phyloP scores from a whole-genome alignment of 768 basidiomycete species.

The Mrakia blollopis region DNA sequence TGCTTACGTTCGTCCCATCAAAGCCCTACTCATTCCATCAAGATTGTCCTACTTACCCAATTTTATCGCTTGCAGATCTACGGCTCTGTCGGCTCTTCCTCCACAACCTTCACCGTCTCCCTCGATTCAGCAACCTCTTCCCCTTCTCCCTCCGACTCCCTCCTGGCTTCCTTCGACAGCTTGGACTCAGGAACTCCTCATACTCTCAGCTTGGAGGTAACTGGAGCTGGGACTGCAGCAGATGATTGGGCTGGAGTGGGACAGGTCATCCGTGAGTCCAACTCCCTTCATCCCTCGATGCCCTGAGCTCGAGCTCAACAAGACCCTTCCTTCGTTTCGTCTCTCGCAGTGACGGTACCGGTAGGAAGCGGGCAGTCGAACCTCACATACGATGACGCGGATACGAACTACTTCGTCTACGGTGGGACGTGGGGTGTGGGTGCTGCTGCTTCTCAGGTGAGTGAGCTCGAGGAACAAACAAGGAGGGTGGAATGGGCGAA shows the following conservation, averaged over 20 bases:
- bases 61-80: background rate
- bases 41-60: background rate
- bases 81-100: background rate
- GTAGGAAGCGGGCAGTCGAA: background rate
- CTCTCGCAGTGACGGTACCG: slow-evolving; percentile 10
- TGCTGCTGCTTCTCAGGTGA: slow-evolving; percentile 30
- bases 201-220: slow-evolving; percentile 16
- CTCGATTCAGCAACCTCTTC: slow-evolving; percentile 6
- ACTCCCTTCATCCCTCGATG: background rate
- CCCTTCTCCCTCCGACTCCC: background rate
- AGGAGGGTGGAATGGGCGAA: background rate
- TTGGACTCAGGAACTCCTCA: background rate
- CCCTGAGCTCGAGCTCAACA: background rate
- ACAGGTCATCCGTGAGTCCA: slow-evolving; percentile 10
- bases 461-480: background rate
- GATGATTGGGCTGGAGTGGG: slow-evolving; percentile 23
- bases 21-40: background rate
- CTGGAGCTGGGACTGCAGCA: background rate
- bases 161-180: slow-evolving; percentile 12
- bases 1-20: background rate
- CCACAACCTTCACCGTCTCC: slow-evolving; percentile 11
- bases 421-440: slow-evolving; percentile 28
- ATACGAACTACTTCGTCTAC: slow-evolving; percentile 14
- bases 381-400: slow-evolving; percentile 26
- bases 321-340: background rate